Evolutionary conservation across 2,329 filamentous ascomycete genomes (phyloP).

Genomic region (Cladorrhinum sp.): DNA sequence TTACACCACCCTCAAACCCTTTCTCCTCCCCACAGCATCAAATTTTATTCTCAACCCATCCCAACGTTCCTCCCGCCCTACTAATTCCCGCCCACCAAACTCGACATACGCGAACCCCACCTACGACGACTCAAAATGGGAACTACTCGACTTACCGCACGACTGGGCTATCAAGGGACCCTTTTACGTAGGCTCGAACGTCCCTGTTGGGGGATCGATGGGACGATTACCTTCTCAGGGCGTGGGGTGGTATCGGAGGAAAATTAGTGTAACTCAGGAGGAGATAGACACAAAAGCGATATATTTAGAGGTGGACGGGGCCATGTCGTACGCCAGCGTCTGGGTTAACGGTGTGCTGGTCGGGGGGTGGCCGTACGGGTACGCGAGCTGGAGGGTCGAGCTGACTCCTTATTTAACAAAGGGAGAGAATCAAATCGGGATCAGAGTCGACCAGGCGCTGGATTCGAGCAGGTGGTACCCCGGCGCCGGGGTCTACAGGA

Average conservation of each 20-base stretch:
- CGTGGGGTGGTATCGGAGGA: conserved; percentile 44
- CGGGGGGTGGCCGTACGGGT: conserved; percentile 51
- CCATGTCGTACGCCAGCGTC: conserved; percentile 50
- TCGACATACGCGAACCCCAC: conserved; percentile 30
- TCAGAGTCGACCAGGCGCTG: conserved; percentile 48
- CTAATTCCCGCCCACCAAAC: conserved; percentile 23
- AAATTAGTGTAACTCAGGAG: neutral
- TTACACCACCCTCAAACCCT: conserved; percentile 30
- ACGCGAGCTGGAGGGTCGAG: conserved; percentile 50
- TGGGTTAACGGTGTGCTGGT: conserved; percentile 50
- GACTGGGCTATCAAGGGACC: conserved; percentile 48
- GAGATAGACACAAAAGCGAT: conserved; percentile 31
- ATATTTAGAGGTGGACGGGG: conserved; percentile 49
- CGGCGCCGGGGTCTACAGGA: conserved; percentile 52
- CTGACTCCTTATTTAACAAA: conserved; percentile 42
- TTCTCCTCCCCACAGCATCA: conserved; percentile 34
- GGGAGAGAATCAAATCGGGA: conserved; percentile 44
- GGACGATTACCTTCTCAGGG: conserved; percentile 46
- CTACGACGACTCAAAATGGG: conserved; percentile 41
- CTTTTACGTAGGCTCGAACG: conserved; percentile 32
- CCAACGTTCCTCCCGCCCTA: conserved; percentile 24
- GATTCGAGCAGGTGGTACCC: conserved; percentile 54
- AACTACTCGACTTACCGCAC: conserved; percentile 39
- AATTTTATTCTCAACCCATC: conserved; percentile 30
- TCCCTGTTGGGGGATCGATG: conserved; percentile 37